Conservation (phyloP, 129 eudicot genomes). For the Heracleum sosnowskyi region DNA sequence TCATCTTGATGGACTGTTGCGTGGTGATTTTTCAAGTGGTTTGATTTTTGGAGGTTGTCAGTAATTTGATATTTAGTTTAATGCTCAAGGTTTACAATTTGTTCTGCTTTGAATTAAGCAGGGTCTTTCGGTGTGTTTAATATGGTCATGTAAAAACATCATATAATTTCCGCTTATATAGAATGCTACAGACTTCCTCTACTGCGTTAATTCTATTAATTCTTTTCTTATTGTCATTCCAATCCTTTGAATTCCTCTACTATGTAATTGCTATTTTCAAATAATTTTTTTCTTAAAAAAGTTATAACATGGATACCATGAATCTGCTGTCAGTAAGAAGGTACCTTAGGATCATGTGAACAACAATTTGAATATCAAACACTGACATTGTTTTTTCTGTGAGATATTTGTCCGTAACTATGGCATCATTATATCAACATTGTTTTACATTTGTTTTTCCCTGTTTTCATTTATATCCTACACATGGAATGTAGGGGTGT, state of each 20-base stretch:
- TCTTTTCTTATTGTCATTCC: not conserved
- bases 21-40: constrained; percentile 19
- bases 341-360: not conserved
- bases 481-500: no score
- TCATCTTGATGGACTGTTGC: constrained; percentile 7
- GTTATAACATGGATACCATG: not conserved
- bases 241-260: not conserved
- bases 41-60: constrained; percentile 19
- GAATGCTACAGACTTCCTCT: constrained; percentile 4
- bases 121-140: constrained; percentile 33
- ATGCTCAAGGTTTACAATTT: constrained; percentile 23
- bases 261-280: not conserved
- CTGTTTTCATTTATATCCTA: not conserved
- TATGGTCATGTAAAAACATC: constrained; percentile 33
- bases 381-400: not conserved
- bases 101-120: constrained; percentile 8
- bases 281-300: not conserved
- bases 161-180: constrained; percentile 3
- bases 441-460: not conserved
- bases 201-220: not conserved
- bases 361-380: not conserved
- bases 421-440: not conserved
- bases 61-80: constrained; percentile 21
- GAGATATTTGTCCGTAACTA: not conserved
- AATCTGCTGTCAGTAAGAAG: constrained; percentile 1